Base-by-base conservation (phyloP, 805 yeast species). In the Candida gorgasii region DNA sequence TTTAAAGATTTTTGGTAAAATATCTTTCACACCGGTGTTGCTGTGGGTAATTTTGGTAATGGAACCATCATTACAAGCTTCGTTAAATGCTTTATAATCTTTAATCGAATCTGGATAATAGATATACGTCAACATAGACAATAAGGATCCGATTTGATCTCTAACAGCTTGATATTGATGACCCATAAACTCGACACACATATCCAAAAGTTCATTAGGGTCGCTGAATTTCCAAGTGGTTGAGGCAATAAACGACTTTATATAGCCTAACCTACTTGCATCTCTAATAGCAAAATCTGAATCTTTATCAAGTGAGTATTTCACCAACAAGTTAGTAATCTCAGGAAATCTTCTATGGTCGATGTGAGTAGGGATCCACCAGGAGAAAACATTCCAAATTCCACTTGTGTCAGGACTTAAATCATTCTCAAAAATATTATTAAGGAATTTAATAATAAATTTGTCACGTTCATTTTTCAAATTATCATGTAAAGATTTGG, bases 101-200 rank as follows among this genome's bases (percentile, higher is more conserved):
- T 63, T 53, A 23, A 60, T 61, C 0, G 78, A 66, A 33, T 76
- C 77, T 18, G 67, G 62, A 37, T 71, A 72, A 41, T 70, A 67
- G 1, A 72, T 52, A 43, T 63, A 61, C 3, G 76, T 66, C 12
- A 78, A 51, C 3, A 63, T 73, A 8, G 79, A 76, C 32, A 89
- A 57, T 4, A 83, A 63, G 2, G 79, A 70, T 0, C 90, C 92
- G 37, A 86, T 66, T 39, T 80, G 80, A 15, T 75, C 79, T 16
- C 96, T 71, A 5, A 90, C 89, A 8, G 79, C 78, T 43, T 82
- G 83, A 56, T 86, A 86, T 5, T 86, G 84, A 57, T 87, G 89
- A 34, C 76, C 69, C 30, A 84, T 58, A 22, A 76, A 68, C 1
- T 59, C 59, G 51, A 80, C 65, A 45, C 83, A 63, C 48, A 75